Base-by-base conservation (phyloP, 257 asterid species). In the Agastache rugosa region DNA sequence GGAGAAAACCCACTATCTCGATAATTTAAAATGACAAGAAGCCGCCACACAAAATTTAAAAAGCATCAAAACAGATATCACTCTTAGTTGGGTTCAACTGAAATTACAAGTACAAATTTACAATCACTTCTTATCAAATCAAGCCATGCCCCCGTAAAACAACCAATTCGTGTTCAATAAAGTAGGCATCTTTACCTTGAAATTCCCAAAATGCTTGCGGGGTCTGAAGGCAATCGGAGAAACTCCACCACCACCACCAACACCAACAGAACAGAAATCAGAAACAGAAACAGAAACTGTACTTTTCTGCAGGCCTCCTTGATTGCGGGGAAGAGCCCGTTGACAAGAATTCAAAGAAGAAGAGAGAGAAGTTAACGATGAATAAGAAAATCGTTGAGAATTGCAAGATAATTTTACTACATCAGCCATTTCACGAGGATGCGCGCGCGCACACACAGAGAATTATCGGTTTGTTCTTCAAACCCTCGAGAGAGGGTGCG, bases 351-450 rank as follows among this genome's bases (percentile, higher is more conserved):
- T 79, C 75, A 81, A 60, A 71, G 90, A 75, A 55, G 90, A 82
- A 25, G 94, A 77, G 63, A 84, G 78, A 56, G 93, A 78, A 47
- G 87, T 80, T 42, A 82, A 75, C 71, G 81, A 62, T 1, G 96
- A 87, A 45, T 83, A 84, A 65, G 84, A 85, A 80, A 82, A 83
- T 41, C 87, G 73, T 23, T 83, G 67, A 76, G 89, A 88, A 74
- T 83, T 85, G 62, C 77, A 75, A 64, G 83, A 83, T 8, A 87
- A 63, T 62, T 85, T 75, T 63, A 85, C 67, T 69, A 75, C 86
- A 82, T 86, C 96, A 63, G 92, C 97, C 96, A 87, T 90, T 75
- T 73, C 80, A 85, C 72, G 61, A 55, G 68, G 66, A 19, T 58
- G 9, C 37, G 55, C 31, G 29, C 45, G 4, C 19, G 6, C 42